A percentile compares a stretch with the other conserved stretches of the same genome.
phyloP scores from a whole-genome alignment of 352 stramenopile species.

The Thraustotheca clavata region DNA sequence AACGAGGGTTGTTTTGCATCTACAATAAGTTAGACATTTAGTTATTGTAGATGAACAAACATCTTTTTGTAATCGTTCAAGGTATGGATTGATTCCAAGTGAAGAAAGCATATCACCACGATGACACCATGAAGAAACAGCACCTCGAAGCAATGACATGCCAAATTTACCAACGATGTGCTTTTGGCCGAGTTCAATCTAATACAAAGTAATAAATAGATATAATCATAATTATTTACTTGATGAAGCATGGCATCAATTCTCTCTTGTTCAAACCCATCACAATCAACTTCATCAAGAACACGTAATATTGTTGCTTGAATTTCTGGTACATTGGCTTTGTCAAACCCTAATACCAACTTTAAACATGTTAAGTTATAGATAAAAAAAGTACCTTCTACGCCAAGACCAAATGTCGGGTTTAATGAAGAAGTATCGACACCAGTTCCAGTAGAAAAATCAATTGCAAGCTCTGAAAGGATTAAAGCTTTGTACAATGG shows the following conservation, averaged over 20 bases:
- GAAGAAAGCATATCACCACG: conserved; percentile 52
- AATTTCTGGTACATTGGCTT: conserved; percentile 45
- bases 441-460: conserved; percentile 67
- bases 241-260: conserved; percentile 70
- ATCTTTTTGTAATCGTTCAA: conserved; percentile 44
- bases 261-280: conserved; percentile 66
- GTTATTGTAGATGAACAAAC: not conserved
- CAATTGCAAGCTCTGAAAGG: conserved; percentile 59
- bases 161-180: conserved; percentile 79
- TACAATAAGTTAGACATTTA: not conserved
- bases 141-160: conserved; percentile 60
- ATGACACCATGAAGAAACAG: conserved; percentile 64
- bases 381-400: conserved; percentile 74
- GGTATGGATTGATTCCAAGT: conserved; percentile 57
- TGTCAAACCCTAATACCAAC: conserved; percentile 23
- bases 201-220: not conserved
- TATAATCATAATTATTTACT: not conserved
- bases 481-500: conserved; percentile 78
- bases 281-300: conserved; percentile 41
- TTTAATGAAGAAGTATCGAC: conserved; percentile 77
- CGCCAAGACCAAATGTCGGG: conserved; percentile 62
- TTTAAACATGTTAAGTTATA: too few relatives aligned
- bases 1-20: conserved; percentile 52
- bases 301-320: conserved; percentile 44
- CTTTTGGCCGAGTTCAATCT: conserved; percentile 71